phyloP scores from a whole-genome alignment of 129 eudicot species.

The Oenanthe sinensis region DNA sequence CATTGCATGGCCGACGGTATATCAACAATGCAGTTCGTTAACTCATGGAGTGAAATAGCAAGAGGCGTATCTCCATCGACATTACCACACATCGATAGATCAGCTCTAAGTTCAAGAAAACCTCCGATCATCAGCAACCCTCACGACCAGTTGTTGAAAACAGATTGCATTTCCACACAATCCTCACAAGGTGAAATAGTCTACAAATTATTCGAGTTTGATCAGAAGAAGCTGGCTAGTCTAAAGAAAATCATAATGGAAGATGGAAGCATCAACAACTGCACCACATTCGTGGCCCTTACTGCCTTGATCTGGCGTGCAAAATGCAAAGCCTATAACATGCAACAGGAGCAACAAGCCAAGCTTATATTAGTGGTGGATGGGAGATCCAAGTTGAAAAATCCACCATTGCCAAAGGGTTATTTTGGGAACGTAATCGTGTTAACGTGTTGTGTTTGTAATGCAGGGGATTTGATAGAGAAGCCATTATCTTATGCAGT shows the following conservation, averaged over 20 bases:
- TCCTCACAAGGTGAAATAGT: slow-evolving; percentile 11
- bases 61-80: slow-evolving; percentile 20
- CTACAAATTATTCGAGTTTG: slow-evolving; percentile 22
- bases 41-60: slow-evolving; percentile 31
- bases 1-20: slow-evolving; percentile 33
- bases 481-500: not conserved
- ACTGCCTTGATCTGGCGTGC: slow-evolving; percentile 33
- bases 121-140: slow-evolving; percentile 19
- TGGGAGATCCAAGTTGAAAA: slow-evolving; percentile 20
- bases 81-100: slow-evolving; percentile 22
- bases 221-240: slow-evolving; percentile 12
- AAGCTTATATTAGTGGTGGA: slow-evolving; percentile 30
- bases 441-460: slow-evolving; percentile 14
- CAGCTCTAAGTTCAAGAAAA: slow-evolving; percentile 16
- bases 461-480: slow-evolving; percentile 12
- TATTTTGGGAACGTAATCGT: slow-evolving; percentile 34
- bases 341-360: slow-evolving; percentile 15
- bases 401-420: slow-evolving; percentile 26
- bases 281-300: slow-evolving; percentile 31
- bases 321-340: slow-evolving; percentile 14
- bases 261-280: slow-evolving; percentile 17
- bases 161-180: slow-evolving; percentile 10
- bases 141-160: slow-evolving; percentile 20
- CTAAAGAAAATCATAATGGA: slow-evolving; percentile 20
- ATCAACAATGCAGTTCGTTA: slow-evolving; percentile 31